These are phyloP conservation scores for Pichia rugopelliculosa DNA, from an alignment of 805 yeast genomes.

Conservation along the genomic window DNA sequence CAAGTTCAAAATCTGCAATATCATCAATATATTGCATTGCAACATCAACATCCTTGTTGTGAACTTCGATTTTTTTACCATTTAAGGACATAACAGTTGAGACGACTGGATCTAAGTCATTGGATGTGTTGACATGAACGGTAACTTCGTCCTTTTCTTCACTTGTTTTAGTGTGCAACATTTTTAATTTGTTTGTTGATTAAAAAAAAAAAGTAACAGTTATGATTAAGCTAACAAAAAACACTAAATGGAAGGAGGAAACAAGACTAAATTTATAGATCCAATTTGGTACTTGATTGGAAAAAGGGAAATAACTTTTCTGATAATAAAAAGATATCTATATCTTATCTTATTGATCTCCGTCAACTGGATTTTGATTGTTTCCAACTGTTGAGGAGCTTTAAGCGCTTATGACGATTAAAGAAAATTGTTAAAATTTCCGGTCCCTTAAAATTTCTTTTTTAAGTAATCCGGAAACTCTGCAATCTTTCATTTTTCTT, in stretches of 20 bases:
- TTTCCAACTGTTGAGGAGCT: neutral
- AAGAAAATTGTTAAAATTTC: neutral
- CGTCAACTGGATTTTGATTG: neutral
- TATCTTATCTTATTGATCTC: neutral
- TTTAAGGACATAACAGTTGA: slow-evolving; percentile 9
- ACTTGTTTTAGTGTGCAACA: neutral
- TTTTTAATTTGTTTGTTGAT: neutral
- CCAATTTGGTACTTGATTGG: neutral
- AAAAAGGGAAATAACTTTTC: no score
- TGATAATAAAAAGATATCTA: neutral
- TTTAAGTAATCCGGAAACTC: neutral
- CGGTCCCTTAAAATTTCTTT: neutral
- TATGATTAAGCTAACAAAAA: no score
- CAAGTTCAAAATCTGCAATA: slow-evolving; percentile 1
- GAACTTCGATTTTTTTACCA: slow-evolving; percentile 5
- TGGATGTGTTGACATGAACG: neutral
- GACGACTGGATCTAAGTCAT: slow-evolving; percentile 7
- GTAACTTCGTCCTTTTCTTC: neutral
- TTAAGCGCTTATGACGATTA: neutral
- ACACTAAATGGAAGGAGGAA: no score
- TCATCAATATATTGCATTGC: slow-evolving; percentile 7
- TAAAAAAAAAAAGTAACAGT: neutral
- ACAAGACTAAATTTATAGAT: neutral
- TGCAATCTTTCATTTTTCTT: neutral
- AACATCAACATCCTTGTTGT: slow-evolving; percentile 7